These are phyloP conservation scores for Tylopilus vinaceipallidus DNA, from an alignment of 768 basidiomycete genomes.

Conservation along the genomic window DNA sequence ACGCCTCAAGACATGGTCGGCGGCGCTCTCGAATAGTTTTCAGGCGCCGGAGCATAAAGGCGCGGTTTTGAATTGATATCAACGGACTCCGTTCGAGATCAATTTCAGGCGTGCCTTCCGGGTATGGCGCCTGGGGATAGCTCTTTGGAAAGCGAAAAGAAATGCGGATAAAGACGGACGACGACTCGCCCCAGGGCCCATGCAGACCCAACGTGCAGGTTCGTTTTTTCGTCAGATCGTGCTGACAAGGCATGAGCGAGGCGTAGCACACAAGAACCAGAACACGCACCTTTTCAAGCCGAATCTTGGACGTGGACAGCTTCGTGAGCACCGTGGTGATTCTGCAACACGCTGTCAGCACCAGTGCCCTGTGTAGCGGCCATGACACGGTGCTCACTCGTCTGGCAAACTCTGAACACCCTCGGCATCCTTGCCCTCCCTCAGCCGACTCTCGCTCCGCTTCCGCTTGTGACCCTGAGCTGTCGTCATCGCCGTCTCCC, in stretches of 20 bases:
- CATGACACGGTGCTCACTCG: slow-evolving; percentile 54
- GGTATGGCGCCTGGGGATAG: slow-evolving; percentile 66
- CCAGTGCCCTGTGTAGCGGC: background rate
- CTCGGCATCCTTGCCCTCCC: slow-evolving; percentile 34
- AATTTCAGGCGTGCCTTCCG: slow-evolving; percentile 67
- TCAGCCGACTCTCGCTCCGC: slow-evolving; percentile 46
- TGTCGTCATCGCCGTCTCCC: slow-evolving; percentile 3
- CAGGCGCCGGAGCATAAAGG: slow-evolving; percentile 75
- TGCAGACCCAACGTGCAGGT: slow-evolving; percentile 84
- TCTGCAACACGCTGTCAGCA: slow-evolving; percentile 36
- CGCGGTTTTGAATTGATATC: slow-evolving; percentile 73
- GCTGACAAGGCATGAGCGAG: slow-evolving; percentile 37
- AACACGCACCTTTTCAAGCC: slow-evolving; percentile 75
- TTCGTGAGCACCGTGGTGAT: slow-evolving; percentile 71
- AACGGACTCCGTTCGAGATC: slow-evolving; percentile 83
- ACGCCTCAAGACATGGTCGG: slow-evolving; percentile 84
- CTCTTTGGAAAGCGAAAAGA: slow-evolving; percentile 85
- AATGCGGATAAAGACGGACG: slow-evolving; percentile 81
- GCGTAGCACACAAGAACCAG: background rate
- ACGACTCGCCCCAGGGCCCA: slow-evolving; percentile 88
- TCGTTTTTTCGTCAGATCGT: slow-evolving; percentile 68
- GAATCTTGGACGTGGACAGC: slow-evolving; percentile 67
- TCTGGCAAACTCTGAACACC: slow-evolving; percentile 61
- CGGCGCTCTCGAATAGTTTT: slow-evolving; percentile 66
- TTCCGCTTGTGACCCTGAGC: slow-evolving; percentile 29